Conservation (phyloP, 768 basidiomycete genomes). For the Lactifluus echinatus region DNA sequence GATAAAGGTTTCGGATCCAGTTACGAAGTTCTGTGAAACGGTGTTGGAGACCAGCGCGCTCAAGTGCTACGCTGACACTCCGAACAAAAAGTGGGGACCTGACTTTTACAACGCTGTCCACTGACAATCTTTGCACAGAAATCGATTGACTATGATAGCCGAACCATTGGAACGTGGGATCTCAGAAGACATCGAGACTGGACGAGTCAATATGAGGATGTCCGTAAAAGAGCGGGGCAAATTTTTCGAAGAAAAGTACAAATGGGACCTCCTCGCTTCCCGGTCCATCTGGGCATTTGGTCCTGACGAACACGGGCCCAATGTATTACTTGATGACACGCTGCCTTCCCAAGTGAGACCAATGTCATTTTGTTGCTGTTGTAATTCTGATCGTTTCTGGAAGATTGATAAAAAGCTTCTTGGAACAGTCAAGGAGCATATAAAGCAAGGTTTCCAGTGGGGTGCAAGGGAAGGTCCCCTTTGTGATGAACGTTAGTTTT, state of each 20-base stretch:
- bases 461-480: conserved; percentile 94
- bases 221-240: conserved; percentile 89
- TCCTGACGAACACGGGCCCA: conserved; percentile 91
- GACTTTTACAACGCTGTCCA: conserved; percentile 8
- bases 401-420: conserved; percentile 92
- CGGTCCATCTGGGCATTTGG: conserved; percentile 99
- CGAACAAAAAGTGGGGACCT: conserved; percentile 87
- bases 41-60: conserved; percentile 95
- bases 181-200: conserved; percentile 92
- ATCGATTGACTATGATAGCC: conserved; percentile 98
- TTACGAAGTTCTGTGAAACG: conserved; percentile 97
- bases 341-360: conserved; percentile 78
- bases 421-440: conserved; percentile 82
- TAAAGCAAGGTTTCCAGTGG: conserved; percentile 99
- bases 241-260: conserved; percentile 95
- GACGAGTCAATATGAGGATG: conserved; percentile 91
- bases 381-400: neutral
- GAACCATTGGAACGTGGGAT: conserved; percentile 94
- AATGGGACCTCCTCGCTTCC: conserved; percentile 96
- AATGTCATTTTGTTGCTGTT: neutral
- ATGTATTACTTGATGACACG: conserved; percentile 91
- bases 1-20: conserved; percentile 99
- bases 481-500: conserved; percentile 96
- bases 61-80: conserved; percentile 98
- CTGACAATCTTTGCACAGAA: conserved; percentile 42